These are phyloP conservation scores for Fraxinus dipetala DNA, from an alignment of 305 asterid genomes.

Conservation along the genomic window DNA sequence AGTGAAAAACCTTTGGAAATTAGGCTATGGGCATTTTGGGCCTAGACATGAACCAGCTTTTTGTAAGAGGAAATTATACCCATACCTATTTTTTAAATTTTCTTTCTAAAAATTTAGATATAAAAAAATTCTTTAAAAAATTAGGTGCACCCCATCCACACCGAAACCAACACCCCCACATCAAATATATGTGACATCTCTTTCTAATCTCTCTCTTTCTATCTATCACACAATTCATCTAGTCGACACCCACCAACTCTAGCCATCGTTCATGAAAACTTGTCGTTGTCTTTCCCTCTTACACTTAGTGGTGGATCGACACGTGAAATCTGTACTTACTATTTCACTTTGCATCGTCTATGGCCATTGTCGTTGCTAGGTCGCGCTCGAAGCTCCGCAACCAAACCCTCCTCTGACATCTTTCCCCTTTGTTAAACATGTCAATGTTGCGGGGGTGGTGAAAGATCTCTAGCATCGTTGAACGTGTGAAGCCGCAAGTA, in stretches of 20 bases:
- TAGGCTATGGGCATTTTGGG: neutral
- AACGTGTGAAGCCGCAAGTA: neutral
- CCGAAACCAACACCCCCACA: neutral
- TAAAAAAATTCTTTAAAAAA: too few relatives aligned
- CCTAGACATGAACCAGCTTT: neutral
- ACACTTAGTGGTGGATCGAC: neutral
- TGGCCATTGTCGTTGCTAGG: neutral
- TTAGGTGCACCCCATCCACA: neutral
- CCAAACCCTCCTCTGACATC: neutral
- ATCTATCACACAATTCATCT: neutral
- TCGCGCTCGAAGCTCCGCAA: too few relatives aligned
- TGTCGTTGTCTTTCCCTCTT: neutral
- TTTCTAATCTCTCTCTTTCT: neutral
- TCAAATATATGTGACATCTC: neutral
- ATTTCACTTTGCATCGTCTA: neutral
- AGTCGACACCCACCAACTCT: neutral
- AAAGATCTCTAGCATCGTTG: neutral
- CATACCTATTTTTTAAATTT: neutral
- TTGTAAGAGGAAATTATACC: neutral
- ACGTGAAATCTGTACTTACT: neutral
- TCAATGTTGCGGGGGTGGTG: neutral
- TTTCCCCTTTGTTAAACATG: neutral
- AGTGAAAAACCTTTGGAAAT: neutral
- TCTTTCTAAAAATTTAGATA: neutral
- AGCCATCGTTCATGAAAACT: neutral